A percentile compares a stretch with the other conserved stretches of the same genome.
Evolutionary conservation across 1,284 basidiomycete genomes (phyloP).

Genomic region (Afroboletus lepidellus): DNA sequence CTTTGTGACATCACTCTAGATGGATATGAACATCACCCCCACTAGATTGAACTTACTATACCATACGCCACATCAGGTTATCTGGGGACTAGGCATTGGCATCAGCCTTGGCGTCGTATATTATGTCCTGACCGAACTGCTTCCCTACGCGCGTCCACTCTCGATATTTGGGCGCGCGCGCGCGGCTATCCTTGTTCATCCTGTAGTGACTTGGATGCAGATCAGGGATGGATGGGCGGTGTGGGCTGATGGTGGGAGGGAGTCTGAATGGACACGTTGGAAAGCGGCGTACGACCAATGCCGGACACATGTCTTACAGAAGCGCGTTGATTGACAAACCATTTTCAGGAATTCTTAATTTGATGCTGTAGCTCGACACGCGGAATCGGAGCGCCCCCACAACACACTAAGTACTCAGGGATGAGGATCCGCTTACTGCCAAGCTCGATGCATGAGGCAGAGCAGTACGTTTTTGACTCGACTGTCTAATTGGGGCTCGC

Average conservation of each 20-base stretch:
- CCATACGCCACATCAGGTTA: constrained; percentile 68
- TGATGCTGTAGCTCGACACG: too few relatives aligned
- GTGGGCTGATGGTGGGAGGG: constrained; percentile 70
- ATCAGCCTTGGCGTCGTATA: constrained; percentile 52
- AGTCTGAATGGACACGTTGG: constrained; percentile 68
- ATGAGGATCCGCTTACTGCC: too few relatives aligned
- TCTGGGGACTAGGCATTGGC: constrained; percentile 74
- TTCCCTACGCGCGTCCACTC: constrained; percentile 52
- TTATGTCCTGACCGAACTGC: constrained; percentile 61
- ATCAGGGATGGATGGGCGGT: constrained; percentile 80
- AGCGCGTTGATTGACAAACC: constrained; percentile 17
- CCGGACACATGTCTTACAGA: constrained; percentile 9
- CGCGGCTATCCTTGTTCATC: constrained; percentile 51
- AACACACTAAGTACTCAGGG: too few relatives aligned
- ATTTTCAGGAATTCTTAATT: too few relatives aligned
- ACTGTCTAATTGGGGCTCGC: too few relatives aligned
- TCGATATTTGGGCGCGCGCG: constrained; percentile 54
- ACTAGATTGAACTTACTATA: constrained; percentile 70
- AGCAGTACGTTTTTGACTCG: too few relatives aligned
- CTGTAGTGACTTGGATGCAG: constrained; percentile 63
- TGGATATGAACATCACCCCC: background rate
- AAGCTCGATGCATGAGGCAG: too few relatives aligned
- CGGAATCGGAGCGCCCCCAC: too few relatives aligned
- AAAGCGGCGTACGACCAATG: constrained; percentile 41
- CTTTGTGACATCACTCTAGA: background rate